phyloP scores from a whole-genome alignment of 495 filamentous ascomycete species.

The Aspergillus campestris region DNA sequence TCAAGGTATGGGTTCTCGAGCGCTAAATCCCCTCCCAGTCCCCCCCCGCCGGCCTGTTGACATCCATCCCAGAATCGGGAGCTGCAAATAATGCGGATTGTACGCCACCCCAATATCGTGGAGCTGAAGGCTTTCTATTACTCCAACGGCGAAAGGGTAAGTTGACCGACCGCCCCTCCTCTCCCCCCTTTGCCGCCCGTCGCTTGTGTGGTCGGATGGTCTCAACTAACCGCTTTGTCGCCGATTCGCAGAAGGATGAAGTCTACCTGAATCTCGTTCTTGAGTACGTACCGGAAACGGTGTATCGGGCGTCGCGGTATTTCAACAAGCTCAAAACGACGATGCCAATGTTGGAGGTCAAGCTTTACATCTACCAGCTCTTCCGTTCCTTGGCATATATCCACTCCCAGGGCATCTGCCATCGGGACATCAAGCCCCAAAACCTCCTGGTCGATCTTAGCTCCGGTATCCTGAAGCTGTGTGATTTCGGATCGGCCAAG shows the following conservation, averaged over 20 bases:
- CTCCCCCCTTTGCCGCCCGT: conserved; percentile 1
- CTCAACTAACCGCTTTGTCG: not conserved
- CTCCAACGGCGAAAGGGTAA: conserved; percentile 94
- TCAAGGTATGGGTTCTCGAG: conserved; percentile 61
- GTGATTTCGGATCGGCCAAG: conserved; percentile 98
- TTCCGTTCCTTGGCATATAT: conserved; percentile 98
- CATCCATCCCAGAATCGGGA: conserved; percentile 77
- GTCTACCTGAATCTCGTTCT: conserved; percentile 98
- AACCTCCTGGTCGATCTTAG: conserved; percentile 88
- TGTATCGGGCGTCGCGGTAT: conserved; percentile 95
- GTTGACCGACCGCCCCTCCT: conserved; percentile 21
- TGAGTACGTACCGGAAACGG: conserved; percentile 96
- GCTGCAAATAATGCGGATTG: conserved; percentile 98
- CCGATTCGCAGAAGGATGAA: conserved; percentile 77
- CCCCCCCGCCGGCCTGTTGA: conserved; percentile 8
- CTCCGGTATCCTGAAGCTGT: conserved; percentile 90
- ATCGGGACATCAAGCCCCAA: conserved; percentile 98
- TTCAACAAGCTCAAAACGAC: conserved; percentile 99
- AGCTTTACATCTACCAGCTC: conserved; percentile 99
- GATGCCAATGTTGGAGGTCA: conserved; percentile 97
- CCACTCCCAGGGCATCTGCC: conserved; percentile 98
- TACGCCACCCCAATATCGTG: conserved; percentile 96
- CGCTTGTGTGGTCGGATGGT: not conserved
- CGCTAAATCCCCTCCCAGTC: not conserved
- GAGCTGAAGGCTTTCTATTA: conserved; percentile 99